A percentile compares a stretch with the other conserved stretches of the same genome.
Conservation (phyloP, 352 stramenopile genomes). For the Phytophthora capsici region DNA sequence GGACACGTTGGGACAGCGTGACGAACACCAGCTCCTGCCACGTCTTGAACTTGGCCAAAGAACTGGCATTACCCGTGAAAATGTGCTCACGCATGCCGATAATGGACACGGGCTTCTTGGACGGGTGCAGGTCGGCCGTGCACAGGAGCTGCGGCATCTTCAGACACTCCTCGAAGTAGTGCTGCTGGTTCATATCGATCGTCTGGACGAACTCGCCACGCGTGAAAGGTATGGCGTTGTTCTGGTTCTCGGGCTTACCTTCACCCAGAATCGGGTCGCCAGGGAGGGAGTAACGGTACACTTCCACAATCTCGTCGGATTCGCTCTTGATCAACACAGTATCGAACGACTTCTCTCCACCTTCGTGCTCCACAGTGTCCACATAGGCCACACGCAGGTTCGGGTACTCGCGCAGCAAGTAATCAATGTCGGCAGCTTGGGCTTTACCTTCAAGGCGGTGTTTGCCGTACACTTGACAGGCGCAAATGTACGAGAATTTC, state of each 20-base stretch:
- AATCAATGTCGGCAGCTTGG: conserved; percentile 85
- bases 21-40: conserved; percentile 89
- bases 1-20: conserved; percentile 82
- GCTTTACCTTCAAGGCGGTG: conserved; percentile 68
- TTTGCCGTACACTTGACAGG: conserved; percentile 86
- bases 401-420: conserved; percentile 78
- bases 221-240: conserved; percentile 82
- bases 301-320: conserved; percentile 72
- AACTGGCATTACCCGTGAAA: conserved; percentile 87
- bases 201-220: conserved; percentile 87
- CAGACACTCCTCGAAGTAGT: conserved; percentile 88
- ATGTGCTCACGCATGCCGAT: conserved; percentile 90
- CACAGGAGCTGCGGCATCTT: conserved; percentile 87
- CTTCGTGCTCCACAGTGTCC: conserved; percentile 56
- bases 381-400: conserved; percentile 89
- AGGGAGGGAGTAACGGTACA: conserved; percentile 84
- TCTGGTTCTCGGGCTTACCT: conserved; percentile 89
- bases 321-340: conserved; percentile 86
- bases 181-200: conserved; percentile 92
- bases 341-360: conserved; percentile 60
- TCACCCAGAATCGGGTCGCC: conserved; percentile 84
- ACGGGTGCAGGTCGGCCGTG: conserved; percentile 72
- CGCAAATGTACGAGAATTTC: conserved; percentile 89
- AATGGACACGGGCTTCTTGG: conserved; percentile 76
- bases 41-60: conserved; percentile 85